These are phyloP conservation scores for Byssothecium circinans DNA, from an alignment of 2,329 filamentous ascomycete species.

Conservation along the genomic window DNA sequence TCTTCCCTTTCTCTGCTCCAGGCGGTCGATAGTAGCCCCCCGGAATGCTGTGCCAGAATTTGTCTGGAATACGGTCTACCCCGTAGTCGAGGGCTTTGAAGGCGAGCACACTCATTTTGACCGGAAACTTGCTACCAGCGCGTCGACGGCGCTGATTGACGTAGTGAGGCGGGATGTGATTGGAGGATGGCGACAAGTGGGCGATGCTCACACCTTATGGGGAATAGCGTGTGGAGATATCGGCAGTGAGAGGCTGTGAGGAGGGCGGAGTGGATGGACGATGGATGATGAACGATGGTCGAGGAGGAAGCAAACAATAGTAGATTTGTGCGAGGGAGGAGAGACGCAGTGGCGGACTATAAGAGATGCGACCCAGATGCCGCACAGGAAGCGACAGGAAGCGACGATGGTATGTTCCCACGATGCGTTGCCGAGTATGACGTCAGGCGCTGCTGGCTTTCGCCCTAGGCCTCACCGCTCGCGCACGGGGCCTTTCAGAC, in stretches of 20 bases:
- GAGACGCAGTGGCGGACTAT: neutral
- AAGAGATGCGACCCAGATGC: slow-evolving; percentile 1
- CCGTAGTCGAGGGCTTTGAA: slow-evolving; percentile 44
- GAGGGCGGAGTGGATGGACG: neutral
- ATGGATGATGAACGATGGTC: too few relatives aligned
- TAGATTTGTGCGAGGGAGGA: slow-evolving; percentile 1
- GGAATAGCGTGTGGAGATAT: slow-evolving; percentile 26
- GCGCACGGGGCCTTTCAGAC: too few relatives aligned
- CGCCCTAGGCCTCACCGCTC: too few relatives aligned
- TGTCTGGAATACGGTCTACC: slow-evolving; percentile 44
- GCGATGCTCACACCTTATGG: slow-evolving; percentile 19
- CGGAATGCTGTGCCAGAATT: slow-evolving; percentile 41
- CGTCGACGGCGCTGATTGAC: slow-evolving; percentile 29
- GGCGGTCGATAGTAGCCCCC: slow-evolving; percentile 41
- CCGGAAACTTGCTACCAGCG: slow-evolving; percentile 24
- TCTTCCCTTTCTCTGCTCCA: slow-evolving; percentile 28
- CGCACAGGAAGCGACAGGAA: neutral
- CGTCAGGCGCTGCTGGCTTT: too few relatives aligned
- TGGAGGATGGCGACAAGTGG: slow-evolving; percentile 25
- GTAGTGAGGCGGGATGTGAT: slow-evolving; percentile 36
- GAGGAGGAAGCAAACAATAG: slow-evolving; percentile 1
- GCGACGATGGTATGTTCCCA: neutral
- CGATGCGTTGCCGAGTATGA: too few relatives aligned
- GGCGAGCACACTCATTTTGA: slow-evolving; percentile 40
- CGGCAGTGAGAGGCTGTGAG: slow-evolving; percentile 4